Evolutionary conservation across 495 filamentous ascomycete genomes (phyloP).

Genomic region (Talaromyces adpressus): DNA sequence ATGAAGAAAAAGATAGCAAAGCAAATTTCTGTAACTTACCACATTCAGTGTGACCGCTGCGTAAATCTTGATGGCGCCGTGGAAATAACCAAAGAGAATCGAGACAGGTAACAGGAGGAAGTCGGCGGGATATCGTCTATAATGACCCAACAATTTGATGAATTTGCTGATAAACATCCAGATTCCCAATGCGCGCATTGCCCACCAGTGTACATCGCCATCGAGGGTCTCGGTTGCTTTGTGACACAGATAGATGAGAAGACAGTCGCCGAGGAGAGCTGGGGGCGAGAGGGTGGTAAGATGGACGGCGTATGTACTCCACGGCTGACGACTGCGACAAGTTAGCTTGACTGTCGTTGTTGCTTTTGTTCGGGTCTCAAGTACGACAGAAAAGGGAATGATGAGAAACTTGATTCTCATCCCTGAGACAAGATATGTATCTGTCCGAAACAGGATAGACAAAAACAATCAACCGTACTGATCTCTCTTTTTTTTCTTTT

Average conservation of each 20-base stretch:
- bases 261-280: conserved; percentile 55
- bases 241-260: conserved; percentile 49
- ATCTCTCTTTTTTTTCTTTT: background rate
- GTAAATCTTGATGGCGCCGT: conserved; percentile 71
- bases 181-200: conserved; percentile 43
- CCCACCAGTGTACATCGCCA: conserved; percentile 27
- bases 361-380: background rate
- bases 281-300: conserved; percentile 67
- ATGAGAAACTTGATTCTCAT: background rate
- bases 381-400: background rate
- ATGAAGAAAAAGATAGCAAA: conserved; percentile 3
- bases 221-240: conserved; percentile 41
- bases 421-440: background rate
- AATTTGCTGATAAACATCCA: conserved; percentile 71
- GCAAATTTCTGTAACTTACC: conserved; percentile 38
- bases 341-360: background rate
- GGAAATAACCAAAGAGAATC: conserved; percentile 71
- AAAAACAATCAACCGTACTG: background rate
- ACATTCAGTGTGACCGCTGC: conserved; percentile 63
- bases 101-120: conserved; percentile 63
- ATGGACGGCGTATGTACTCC: conserved; percentile 72
- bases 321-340: conserved; percentile 54
- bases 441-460: conserved; percentile 1
- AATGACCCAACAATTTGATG: conserved; percentile 69
- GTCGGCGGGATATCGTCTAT: conserved; percentile 62